Evolutionary conservation across 2,329 filamentous ascomycete species (phyloP).

Genomic region (Phaeophleospora eucalypticola): DNA sequence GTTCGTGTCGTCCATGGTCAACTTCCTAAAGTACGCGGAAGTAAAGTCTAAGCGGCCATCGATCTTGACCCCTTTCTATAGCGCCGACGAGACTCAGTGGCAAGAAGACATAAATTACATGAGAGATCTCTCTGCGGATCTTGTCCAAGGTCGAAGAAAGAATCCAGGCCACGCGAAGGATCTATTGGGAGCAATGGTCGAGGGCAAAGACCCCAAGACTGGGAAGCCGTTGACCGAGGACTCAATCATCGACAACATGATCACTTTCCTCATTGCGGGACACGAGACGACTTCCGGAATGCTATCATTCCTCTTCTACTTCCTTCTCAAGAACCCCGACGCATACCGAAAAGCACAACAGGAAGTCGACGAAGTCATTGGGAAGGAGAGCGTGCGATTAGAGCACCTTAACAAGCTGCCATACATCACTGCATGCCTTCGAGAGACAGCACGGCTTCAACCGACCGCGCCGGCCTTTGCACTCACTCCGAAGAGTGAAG

Average conservation of each 20-base stretch:
- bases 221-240: constrained; percentile 60
- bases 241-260: constrained; percentile 63
- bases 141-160: constrained; percentile 56
- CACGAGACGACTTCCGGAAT: constrained; percentile 69
- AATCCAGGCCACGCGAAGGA: constrained; percentile 59
- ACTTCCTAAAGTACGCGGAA: constrained; percentile 51
- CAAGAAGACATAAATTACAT: constrained; percentile 53
- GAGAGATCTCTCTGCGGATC: constrained; percentile 53
- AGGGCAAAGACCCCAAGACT: constrained; percentile 63
- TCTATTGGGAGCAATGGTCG: constrained; percentile 65
- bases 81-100: constrained; percentile 44
- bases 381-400: constrained; percentile 53
- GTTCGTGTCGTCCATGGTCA: constrained; percentile 64
- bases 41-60: constrained; percentile 36
- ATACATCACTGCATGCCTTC: constrained; percentile 63
- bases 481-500: constrained; percentile 52
- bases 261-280: constrained; percentile 62
- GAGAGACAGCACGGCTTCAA: constrained; percentile 59
- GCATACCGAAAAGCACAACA: constrained; percentile 58
- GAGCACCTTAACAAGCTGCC: constrained; percentile 62
- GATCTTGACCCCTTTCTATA: constrained; percentile 46
- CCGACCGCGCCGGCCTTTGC: constrained; percentile 58
- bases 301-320: constrained; percentile 62
- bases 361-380: constrained; percentile 65
- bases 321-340: constrained; percentile 60